These are phyloP conservation scores for Ceratobasidium sp. DNA, from an alignment of 1,284 basidiomycete species.

Conservation along the genomic window DNA sequence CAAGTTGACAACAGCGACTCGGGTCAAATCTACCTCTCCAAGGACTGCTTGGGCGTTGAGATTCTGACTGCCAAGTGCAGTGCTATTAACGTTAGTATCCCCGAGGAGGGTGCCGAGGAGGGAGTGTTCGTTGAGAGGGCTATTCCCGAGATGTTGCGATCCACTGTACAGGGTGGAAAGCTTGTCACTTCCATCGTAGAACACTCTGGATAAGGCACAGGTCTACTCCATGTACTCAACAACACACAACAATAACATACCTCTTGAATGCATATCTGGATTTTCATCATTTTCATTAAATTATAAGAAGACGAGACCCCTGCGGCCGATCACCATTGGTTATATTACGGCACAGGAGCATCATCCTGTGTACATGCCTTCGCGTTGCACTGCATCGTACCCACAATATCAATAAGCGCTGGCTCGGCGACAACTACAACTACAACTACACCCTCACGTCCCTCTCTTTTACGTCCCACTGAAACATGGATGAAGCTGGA, in stretches of 20 bases:
- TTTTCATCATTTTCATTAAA: too few relatives aligned
- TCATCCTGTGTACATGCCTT: too few relatives aligned
- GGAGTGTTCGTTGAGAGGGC: conserved; percentile 91
- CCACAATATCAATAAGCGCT: too few relatives aligned
- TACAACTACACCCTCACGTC: neutral
- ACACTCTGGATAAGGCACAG: conserved; percentile 66
- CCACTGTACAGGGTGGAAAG: conserved; percentile 81
- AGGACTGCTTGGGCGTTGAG: conserved; percentile 78
- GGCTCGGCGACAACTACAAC: too few relatives aligned
- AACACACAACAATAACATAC: too few relatives aligned
- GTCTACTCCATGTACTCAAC: conserved; percentile 8
- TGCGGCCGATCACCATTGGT: too few relatives aligned
- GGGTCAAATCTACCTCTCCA: conserved; percentile 93
- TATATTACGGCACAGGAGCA: too few relatives aligned
- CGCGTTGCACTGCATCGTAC: too few relatives aligned
- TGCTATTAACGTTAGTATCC: conserved; percentile 90
- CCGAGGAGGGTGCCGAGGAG: conserved; percentile 86
- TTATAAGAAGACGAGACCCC: too few relatives aligned
- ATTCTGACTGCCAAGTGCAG: conserved; percentile 97
- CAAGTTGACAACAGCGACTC: conserved; percentile 95
- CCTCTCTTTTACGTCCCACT: conserved; percentile 1
- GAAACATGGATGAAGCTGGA: conserved; percentile 41
- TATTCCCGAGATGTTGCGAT: conserved; percentile 96
- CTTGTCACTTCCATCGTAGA: conserved; percentile 89
- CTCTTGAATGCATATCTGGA: too few relatives aligned